These are phyloP conservation scores for Tetraselmis striata DNA, from an alignment of 139 green algal genomes.

Conservation along the genomic window DNA sequence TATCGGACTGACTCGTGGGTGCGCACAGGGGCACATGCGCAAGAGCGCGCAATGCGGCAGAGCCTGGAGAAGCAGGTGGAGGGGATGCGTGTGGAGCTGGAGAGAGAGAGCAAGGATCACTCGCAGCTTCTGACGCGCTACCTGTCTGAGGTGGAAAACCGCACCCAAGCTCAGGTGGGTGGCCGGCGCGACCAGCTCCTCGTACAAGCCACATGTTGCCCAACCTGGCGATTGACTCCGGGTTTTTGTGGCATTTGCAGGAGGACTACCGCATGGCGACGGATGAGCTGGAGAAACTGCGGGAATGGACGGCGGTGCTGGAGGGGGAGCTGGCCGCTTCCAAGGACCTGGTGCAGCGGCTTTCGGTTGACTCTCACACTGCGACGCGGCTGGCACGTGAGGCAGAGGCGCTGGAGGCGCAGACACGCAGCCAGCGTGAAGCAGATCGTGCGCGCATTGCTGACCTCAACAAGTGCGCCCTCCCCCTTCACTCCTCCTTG, in stretches of 20 bases:
- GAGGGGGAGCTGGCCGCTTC: background rate
- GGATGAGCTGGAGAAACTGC: background rate
- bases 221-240: no score
- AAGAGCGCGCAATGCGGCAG: background rate
- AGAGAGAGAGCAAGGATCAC: background rate
- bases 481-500: no score
- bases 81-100: background rate
- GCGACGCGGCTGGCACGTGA: background rate
- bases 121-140: background rate
- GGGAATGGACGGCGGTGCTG: background rate
- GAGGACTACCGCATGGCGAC: background rate
- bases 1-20: no score
- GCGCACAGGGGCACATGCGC: background rate
- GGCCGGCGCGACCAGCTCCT: no score
- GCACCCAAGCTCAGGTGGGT: background rate
- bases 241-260: no score
- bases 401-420: background rate
- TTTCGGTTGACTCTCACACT: background rate
- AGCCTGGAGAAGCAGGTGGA: background rate
- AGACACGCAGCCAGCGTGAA: background rate
- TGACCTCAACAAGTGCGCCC: background rate
- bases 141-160: background rate
- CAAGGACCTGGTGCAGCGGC: background rate
- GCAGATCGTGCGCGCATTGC: background rate
- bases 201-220: no score